These are phyloP conservation scores for Tetrahymena malaccensis DNA, from an alignment of 73 alveolate species.

Conservation along the genomic window DNA sequence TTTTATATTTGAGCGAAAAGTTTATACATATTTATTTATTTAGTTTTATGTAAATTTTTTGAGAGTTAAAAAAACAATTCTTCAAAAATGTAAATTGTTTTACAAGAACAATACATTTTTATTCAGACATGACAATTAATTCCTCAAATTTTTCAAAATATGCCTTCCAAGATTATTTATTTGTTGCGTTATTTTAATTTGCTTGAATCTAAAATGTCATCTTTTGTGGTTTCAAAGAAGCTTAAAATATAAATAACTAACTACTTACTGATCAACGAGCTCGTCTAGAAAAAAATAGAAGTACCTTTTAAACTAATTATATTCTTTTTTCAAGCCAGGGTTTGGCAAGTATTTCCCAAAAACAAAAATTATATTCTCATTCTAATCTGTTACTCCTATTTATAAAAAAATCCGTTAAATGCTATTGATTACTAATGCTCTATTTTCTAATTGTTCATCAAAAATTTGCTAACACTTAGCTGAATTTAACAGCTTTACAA, in stretches of 20 bases:
- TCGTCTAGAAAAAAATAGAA: not conserved
- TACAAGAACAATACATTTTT: no score
- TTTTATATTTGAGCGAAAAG: no score
- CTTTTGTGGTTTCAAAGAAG: not conserved
- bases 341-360: not conserved
- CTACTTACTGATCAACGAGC: not conserved
- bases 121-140: no score
- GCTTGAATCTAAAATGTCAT: not conserved
- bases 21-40: no score
- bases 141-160: no score
- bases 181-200: not conserved
- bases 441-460: not conserved
- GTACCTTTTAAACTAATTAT: not conserved
- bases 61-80: no score
- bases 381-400: not conserved
- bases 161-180: no score
- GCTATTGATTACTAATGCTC: not conserved
- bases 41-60: no score
- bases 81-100: no score
- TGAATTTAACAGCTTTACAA: not conserved
- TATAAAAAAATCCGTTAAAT: no score
- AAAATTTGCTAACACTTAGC: not conserved
- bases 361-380: not conserved
- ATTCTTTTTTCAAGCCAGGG: not conserved
- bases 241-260: not conserved